These are phyloP conservation scores for Fusarium nisikadoi DNA, from an alignment of 2,329 filamentous ascomycete species.

Conservation along the genomic window DNA sequence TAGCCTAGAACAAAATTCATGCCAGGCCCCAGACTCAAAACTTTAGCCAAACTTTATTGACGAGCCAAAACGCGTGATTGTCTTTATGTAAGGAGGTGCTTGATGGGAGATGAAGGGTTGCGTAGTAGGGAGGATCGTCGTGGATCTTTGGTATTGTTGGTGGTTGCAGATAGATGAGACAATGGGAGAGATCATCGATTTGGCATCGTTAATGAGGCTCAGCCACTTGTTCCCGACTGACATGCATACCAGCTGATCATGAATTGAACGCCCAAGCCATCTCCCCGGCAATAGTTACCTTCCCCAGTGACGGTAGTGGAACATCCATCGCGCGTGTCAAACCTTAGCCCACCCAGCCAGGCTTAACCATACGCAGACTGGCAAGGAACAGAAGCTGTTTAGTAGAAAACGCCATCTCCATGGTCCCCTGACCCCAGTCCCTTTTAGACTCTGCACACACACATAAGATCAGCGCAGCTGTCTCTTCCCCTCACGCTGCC, in stretches of 20 bases:
- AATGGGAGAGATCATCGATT: not conserved
- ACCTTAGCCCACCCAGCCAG: not conserved
- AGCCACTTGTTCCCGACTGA: not conserved
- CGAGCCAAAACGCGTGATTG: not conserved
- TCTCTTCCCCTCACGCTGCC: not conserved
- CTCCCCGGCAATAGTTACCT: not conserved
- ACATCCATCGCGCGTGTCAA: not conserved
- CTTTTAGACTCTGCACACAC: not conserved
- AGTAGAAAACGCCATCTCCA: not conserved
- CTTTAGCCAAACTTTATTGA: conserved; percentile 18
- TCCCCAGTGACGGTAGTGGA: not conserved
- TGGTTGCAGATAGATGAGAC: not conserved
- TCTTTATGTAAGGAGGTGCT: not conserved
- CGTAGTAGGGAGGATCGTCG: not conserved
- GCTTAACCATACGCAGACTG: not conserved
- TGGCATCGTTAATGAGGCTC: not conserved
- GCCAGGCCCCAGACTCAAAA: not conserved
- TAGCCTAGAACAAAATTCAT: not conserved
- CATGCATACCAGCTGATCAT: not conserved
- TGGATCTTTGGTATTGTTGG: not conserved
- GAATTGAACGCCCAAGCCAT: not conserved
- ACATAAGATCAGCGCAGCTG: not conserved
- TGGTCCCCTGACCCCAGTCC: not conserved
- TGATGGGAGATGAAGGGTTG: not conserved
- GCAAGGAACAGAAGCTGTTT: not conserved